Conservation (phyloP, 164 flowering plant genomes). For the Stephania japonica region DNA sequence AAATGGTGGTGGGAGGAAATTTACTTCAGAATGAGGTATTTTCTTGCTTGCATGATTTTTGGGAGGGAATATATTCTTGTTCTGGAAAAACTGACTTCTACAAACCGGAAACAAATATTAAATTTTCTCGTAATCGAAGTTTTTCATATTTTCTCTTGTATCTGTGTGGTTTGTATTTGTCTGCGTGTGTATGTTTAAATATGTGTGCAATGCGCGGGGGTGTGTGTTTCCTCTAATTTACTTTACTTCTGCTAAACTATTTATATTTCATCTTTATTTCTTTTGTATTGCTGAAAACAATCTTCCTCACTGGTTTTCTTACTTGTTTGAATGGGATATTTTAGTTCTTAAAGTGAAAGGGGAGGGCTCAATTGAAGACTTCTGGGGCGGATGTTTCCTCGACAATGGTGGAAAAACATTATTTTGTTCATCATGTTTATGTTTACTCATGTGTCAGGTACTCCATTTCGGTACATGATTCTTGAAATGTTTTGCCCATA, state of each 20-base stretch:
- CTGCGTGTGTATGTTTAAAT: too few relatives aligned
- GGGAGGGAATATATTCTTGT: not conserved
- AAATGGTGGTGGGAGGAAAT: not conserved
- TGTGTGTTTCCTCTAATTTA: not conserved
- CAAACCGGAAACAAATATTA: too few relatives aligned
- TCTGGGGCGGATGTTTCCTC: conserved; percentile 29
- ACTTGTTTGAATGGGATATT: not conserved
- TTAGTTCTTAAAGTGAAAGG: not conserved
- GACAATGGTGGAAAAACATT: conserved; percentile 31
- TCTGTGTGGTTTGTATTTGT: too few relatives aligned
- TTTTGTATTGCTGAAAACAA: not conserved
- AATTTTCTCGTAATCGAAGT: too few relatives aligned
- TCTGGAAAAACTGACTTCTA: too few relatives aligned
- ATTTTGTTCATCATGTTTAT: conserved; percentile 27
- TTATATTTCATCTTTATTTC: not conserved
- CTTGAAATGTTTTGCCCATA: not conserved
- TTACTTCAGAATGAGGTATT: not conserved
- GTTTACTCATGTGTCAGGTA: conserved; percentile 32
- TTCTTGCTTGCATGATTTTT: not conserved
- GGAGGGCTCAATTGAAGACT: conserved; percentile 17
- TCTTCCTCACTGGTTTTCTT: not conserved
- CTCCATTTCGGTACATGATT: not conserved
- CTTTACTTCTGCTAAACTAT: not conserved
- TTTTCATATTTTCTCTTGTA: too few relatives aligned
- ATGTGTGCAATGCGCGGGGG: too few relatives aligned